A percentile compares a stretch with the other conserved stretches of the same genome.
Evolutionary conservation across 202 grass and related monocot species (phyloP).

Genomic region (Zoysia matrella): DNA sequence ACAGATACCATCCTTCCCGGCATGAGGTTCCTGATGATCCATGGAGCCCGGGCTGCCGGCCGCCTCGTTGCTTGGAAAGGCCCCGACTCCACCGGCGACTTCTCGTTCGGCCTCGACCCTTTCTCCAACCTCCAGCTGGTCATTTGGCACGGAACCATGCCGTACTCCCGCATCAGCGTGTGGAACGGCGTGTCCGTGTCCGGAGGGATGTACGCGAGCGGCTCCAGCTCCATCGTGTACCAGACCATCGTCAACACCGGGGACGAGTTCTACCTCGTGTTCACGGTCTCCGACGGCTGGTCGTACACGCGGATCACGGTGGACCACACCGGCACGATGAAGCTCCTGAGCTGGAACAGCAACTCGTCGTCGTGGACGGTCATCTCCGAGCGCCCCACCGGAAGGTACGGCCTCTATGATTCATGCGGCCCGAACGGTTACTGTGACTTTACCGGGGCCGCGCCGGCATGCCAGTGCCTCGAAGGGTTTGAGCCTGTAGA

Average conservation of each 20-base stretch:
- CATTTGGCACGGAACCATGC: neutral
- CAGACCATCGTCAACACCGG: neutral
- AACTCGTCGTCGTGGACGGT: neutral
- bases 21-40: neutral
- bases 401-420: neutral
- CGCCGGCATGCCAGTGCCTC: constrained; percentile 31
- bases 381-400: neutral
- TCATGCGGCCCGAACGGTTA: constrained; percentile 42
- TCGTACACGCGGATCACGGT: neutral
- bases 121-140: neutral
- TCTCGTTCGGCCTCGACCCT: constrained; percentile 10
- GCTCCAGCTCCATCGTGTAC: neutral
- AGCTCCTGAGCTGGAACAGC: constrained; percentile 13
- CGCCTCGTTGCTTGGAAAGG: constrained; percentile 36
- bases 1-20: constrained; percentile 45
- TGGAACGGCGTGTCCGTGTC: neutral
- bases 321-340: constrained; percentile 1
- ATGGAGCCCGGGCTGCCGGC: neutral
- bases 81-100: constrained; percentile 17
- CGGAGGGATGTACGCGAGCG: neutral
- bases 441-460: neutral
- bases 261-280: constrained; percentile 8
- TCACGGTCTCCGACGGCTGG: neutral
- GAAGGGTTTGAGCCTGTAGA: constrained; percentile 19
- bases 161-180: neutral